Conservation (phyloP, 2,329 filamentous ascomycete species). For the Pseudogymnoascus sp. region DNA sequence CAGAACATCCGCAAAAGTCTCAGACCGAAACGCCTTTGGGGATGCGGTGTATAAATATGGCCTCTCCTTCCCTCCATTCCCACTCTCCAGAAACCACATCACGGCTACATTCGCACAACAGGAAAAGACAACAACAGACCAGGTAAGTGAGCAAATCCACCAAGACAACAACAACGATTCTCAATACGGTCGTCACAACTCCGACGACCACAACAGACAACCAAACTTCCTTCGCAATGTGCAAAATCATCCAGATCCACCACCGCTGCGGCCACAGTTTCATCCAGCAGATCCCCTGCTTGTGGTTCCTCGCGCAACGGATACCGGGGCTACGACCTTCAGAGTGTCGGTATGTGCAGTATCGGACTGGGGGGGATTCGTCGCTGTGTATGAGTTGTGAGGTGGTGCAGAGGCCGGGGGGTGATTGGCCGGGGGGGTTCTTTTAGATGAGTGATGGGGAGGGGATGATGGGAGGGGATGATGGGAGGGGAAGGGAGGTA, state of each 20-base stretch:
- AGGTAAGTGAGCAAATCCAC: not conserved
- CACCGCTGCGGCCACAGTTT: not conserved
- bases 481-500: not conserved
- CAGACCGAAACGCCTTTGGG: not conserved
- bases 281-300: not conserved
- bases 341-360: not conserved
- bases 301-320: not conserved
- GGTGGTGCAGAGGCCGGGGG: not conserved
- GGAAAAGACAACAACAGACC: not conserved
- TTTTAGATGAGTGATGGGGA: not conserved
- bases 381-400: not conserved
- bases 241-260: not conserved
- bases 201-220: not conserved
- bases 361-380: not conserved
- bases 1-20: not conserved
- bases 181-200: not conserved
- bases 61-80: not conserved
- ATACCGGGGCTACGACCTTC: not conserved
- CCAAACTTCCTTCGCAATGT: not conserved
- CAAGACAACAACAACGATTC: not conserved
- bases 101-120: not conserved
- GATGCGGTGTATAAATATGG: not conserved
- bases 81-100: not conserved
- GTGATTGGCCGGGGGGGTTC: not conserved
- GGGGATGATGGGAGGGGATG: not conserved